Conservation (phyloP, 2,329 filamentous ascomycete genomes). For the Aspergillus jensenii region DNA sequence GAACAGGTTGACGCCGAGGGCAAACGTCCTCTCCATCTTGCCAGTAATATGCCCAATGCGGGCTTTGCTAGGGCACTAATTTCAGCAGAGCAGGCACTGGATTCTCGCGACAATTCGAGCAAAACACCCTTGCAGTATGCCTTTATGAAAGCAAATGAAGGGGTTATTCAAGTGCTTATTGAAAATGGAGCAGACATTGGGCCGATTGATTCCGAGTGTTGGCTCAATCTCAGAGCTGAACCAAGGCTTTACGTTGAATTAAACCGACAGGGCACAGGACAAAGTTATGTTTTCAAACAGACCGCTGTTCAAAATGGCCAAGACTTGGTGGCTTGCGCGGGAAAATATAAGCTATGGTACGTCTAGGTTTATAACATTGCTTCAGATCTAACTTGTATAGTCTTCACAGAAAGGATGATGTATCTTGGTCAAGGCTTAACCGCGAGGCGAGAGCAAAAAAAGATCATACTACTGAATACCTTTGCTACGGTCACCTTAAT, state of each 20-base stretch:
- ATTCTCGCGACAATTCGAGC: not conserved
- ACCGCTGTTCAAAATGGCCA: too few species aligned
- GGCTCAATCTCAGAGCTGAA: not conserved
- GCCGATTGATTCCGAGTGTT: not conserved
- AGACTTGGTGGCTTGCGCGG: not conserved
- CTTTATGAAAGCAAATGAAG: not conserved
- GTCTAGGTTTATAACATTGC: not conserved
- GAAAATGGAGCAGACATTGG: not conserved
- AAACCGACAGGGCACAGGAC: not conserved
- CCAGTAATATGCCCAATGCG: not conserved
- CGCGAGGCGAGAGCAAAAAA: not conserved
- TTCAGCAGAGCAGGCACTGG: not conserved
- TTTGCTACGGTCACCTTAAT: not conserved
- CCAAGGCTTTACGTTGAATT: not conserved
- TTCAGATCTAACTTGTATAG: not conserved
- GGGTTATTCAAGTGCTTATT: not conserved
- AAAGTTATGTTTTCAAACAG: too few species aligned
- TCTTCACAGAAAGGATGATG: not conserved
- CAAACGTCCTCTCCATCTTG: too few species aligned
- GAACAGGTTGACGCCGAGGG: not conserved
- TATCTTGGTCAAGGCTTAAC: not conserved
- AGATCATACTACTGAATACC: not conserved
- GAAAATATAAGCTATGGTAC: not conserved
- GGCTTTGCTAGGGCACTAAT: not conserved
- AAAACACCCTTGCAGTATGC: not conserved